These are phyloP conservation scores for Pleurozium schreberi DNA, from an alignment of 225 moss, liverwort and hornwort genomes.

Conservation along the genomic window DNA sequence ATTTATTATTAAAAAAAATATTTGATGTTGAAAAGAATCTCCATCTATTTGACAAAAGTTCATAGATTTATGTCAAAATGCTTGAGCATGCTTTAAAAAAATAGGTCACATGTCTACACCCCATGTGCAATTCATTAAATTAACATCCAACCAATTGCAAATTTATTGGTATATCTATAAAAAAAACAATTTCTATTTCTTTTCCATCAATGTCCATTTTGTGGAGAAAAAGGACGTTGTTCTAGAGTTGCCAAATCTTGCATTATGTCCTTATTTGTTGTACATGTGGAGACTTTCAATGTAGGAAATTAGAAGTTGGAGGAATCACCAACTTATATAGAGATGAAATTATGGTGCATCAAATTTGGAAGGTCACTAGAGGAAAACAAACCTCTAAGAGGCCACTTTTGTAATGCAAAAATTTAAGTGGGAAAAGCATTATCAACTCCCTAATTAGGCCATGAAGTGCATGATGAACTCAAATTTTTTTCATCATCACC, in stretches of 20 bases:
- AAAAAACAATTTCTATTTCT: neutral
- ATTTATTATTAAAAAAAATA: neutral
- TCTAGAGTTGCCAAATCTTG: neutral
- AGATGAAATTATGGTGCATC: neutral
- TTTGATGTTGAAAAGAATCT: neutral
- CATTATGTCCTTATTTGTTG: neutral
- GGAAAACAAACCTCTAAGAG: too few relatives aligned
- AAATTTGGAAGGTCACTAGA: neutral
- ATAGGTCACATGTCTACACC: neutral
- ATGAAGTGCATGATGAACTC: too few relatives aligned
- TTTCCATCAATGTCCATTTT: neutral
- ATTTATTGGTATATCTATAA: too few relatives aligned
- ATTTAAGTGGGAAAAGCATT: too few relatives aligned
- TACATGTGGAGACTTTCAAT: accelerated
- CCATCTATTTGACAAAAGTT: too few relatives aligned
- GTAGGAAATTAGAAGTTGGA: neutral
- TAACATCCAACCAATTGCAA: neutral
- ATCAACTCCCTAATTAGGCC: too few relatives aligned
- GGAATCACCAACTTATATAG: too few relatives aligned
- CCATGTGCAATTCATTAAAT: accelerated
- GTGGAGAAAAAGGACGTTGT: neutral
- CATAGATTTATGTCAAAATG: neutral
- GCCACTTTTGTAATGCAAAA: too few relatives aligned
- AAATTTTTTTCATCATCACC: too few relatives aligned
- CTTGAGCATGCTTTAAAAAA: too few relatives aligned